Conservation (phyloP, 2,329 filamentous ascomycete genomes). For the Cladosporium sp. region DNA sequence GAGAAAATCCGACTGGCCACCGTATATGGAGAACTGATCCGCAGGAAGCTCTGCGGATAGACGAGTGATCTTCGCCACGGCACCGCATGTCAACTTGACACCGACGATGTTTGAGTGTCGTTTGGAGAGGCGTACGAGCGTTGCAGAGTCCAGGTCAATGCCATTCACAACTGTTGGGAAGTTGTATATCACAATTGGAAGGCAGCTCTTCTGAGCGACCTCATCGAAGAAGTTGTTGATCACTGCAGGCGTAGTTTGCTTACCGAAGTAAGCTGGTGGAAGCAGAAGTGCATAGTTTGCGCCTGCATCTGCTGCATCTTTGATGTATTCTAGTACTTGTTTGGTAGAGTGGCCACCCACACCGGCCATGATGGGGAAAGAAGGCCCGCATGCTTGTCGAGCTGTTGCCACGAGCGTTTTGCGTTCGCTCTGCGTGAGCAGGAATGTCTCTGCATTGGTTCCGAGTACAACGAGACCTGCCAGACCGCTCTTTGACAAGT, state of each 20-base stretch:
- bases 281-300: slow-evolving; percentile 48
- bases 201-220: slow-evolving; percentile 59
- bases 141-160: slow-evolving; percentile 68
- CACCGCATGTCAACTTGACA: slow-evolving; percentile 71
- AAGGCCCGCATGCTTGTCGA: slow-evolving; percentile 44
- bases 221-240: slow-evolving; percentile 47
- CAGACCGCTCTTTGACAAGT: slow-evolving; percentile 46
- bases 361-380: slow-evolving; percentile 49
- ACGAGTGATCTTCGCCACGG: slow-evolving; percentile 70
- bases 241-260: slow-evolving; percentile 45
- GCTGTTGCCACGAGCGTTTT: slow-evolving; percentile 43
- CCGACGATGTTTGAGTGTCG: slow-evolving; percentile 62
- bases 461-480: slow-evolving; percentile 51
- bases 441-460: slow-evolving; percentile 51
- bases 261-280: slow-evolving; percentile 50
- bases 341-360: slow-evolving; percentile 47
- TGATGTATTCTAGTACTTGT: slow-evolving; percentile 47
- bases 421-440: slow-evolving; percentile 49
- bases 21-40: slow-evolving; percentile 66
- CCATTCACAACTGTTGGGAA: slow-evolving; percentile 69
- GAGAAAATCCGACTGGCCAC: slow-evolving; percentile 73
- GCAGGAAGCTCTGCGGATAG: slow-evolving; percentile 55
- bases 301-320: slow-evolving; percentile 44
- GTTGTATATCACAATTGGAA: slow-evolving; percentile 73
- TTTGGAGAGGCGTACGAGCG: slow-evolving; percentile 59